Conservation (phyloP, 306 rosid genomes). For the Rosa persica region DNA sequence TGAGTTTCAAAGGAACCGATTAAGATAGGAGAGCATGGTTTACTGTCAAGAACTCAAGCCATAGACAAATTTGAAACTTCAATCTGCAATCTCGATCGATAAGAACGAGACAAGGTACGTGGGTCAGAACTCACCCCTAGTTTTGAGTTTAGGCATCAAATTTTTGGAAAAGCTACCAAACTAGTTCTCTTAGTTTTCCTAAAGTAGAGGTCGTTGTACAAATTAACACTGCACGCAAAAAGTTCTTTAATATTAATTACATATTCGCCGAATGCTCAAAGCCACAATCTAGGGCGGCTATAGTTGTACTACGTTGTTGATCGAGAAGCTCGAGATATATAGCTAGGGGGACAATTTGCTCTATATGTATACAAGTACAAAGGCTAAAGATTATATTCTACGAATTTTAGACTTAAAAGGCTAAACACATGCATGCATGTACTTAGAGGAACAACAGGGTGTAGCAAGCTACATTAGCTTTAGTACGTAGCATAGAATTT, state of each 20-base stretch:
- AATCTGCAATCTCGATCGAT: not conserved
- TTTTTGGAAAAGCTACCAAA: not conserved
- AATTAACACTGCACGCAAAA: not conserved
- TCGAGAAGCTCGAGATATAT: not conserved
- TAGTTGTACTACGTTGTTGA: conserved; percentile 7
- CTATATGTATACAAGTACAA: not conserved
- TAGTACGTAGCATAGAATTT: not conserved
- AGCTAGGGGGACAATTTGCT: not conserved
- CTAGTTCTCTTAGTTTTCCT: not conserved
- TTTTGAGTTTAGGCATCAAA: not conserved
- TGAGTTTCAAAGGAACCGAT: not conserved
- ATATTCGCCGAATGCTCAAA: not conserved
- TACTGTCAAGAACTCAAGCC: not conserved
- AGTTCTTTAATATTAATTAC: not conserved
- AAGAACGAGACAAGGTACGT: not conserved
- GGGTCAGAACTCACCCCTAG: not conserved
- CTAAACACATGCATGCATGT: not conserved
- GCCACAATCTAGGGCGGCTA: not conserved
- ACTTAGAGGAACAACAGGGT: not conserved
- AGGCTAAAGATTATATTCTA: not conserved
- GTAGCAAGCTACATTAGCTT: not conserved
- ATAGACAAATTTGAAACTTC: not conserved
- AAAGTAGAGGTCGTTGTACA: not conserved
- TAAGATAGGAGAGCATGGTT: not conserved
- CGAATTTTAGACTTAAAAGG: not conserved